phyloP scores from a whole-genome alignment of 176 grass and related monocot species.

The Aegilops speltoides region DNA sequence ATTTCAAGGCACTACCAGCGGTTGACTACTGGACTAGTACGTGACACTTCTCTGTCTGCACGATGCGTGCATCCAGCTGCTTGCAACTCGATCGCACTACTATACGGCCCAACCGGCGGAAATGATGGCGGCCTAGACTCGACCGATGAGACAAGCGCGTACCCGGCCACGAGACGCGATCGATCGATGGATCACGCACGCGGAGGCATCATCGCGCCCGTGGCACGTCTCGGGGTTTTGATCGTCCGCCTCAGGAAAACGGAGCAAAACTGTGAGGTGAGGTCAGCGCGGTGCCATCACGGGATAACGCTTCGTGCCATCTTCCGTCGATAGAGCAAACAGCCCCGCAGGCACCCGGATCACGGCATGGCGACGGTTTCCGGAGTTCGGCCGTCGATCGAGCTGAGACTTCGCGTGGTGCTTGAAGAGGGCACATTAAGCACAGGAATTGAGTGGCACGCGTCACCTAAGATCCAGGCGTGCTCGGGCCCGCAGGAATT shows the following conservation, averaged over 20 bases:
- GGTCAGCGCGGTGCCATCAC: too few relatives aligned
- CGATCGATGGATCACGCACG: background rate
- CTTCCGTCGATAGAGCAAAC: too few relatives aligned
- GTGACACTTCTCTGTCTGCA: background rate
- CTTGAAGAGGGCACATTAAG: too few relatives aligned
- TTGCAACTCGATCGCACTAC: constrained; percentile 6
- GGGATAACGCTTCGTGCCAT: too few relatives aligned
- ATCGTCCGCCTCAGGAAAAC: too few relatives aligned
- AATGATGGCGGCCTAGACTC: constrained; percentile 7
- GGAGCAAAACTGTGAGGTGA: too few relatives aligned
- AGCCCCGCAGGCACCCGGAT: too few relatives aligned
- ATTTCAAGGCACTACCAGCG: background rate
- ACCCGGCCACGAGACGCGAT: background rate
- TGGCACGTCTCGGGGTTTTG: background rate
- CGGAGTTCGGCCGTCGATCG: too few relatives aligned
- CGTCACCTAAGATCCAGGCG: background rate
- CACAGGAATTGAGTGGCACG: too few relatives aligned
- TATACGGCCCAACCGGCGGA: background rate
- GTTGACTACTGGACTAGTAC: background rate
- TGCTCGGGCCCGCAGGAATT: background rate
- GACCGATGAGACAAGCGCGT: background rate
- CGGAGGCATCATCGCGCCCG: background rate
- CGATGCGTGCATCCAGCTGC: background rate
- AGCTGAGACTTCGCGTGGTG: background rate
- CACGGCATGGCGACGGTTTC: too few relatives aligned